A percentile compares a stretch with the other conserved stretches of the same genome.
Conservation (phyloP, 139 green algal genomes). For the Desmodesmus armatus region DNA sequence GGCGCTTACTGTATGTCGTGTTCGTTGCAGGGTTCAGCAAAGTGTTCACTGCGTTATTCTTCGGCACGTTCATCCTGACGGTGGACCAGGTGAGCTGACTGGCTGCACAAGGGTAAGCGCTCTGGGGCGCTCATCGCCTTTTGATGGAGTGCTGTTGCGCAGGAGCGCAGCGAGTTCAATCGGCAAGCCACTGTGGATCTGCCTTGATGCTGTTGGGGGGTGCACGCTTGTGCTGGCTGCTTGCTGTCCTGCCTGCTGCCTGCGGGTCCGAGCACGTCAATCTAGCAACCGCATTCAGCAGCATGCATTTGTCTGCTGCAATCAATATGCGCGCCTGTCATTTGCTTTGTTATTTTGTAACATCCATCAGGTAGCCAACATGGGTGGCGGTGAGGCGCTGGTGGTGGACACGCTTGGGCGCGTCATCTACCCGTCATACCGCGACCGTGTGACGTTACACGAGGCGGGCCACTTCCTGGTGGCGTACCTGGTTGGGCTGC, state of each 20-base stretch:
- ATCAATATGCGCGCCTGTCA: neutral
- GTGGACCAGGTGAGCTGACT: slow-evolving; percentile 71
- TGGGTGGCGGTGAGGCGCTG: slow-evolving; percentile 83
- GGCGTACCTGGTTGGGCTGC: slow-evolving; percentile 93
- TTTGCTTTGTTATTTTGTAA: neutral
- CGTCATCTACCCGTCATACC: slow-evolving; percentile 68
- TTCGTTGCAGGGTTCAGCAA: too few species aligned
- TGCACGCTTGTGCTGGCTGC: too few species aligned
- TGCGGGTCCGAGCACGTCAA: too few species aligned
- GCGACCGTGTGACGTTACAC: slow-evolving; percentile 78
- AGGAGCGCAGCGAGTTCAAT: too few species aligned
- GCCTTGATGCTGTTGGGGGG: too few species aligned
- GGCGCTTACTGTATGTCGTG: too few species aligned
- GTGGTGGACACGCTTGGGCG: slow-evolving; percentile 80
- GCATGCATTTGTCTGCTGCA: neutral
- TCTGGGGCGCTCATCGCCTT: too few species aligned
- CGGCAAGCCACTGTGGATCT: too few species aligned
- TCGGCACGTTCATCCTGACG: slow-evolving; percentile 63
- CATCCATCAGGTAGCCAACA: slow-evolving; percentile 57
- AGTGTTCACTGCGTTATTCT: slow-evolving; percentile 57
- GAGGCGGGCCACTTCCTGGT: slow-evolving; percentile 97
- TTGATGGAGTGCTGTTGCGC: too few species aligned
- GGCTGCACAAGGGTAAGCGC: neutral
- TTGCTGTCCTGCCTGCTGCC: too few species aligned
- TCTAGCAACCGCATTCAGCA: too few species aligned